phyloP scores from a whole-genome alignment of 768 basidiomycete genomes.

The Leccinum olivaceopallidum region DNA sequence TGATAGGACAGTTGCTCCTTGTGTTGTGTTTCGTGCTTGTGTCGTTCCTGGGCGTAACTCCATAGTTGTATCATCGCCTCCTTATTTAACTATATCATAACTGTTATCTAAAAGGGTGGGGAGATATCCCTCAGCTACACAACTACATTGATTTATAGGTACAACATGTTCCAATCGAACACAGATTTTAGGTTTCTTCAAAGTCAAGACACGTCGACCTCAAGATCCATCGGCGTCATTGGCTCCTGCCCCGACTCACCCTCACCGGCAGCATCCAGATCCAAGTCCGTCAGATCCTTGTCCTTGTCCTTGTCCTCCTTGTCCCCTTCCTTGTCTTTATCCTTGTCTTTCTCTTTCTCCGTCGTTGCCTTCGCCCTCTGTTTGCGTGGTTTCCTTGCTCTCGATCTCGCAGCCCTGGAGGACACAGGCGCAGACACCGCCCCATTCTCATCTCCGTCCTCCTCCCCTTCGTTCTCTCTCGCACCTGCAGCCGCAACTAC shows the following conservation, averaged over 20 bases:
- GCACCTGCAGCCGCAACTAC: slow-evolving; percentile 9
- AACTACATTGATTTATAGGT: not conserved
- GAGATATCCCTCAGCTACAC: slow-evolving; percentile 2
- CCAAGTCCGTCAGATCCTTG: slow-evolving; percentile 34
- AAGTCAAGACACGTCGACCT: slow-evolving; percentile 42
- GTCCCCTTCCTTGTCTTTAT: slow-evolving; percentile 17
- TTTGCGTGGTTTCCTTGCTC: slow-evolving; percentile 30
- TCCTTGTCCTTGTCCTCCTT: slow-evolving; percentile 9
- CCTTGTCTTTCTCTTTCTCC: slow-evolving; percentile 31
- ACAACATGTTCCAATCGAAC: not conserved
- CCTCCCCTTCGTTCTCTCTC: slow-evolving; percentile 37
- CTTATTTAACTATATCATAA: not conserved
- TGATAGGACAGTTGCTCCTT: slow-evolving; percentile 78
- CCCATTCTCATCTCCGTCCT: slow-evolving; percentile 37
- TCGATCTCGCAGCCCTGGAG: slow-evolving; percentile 34
- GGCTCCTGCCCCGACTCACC: slow-evolving; percentile 36
- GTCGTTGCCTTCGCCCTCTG: slow-evolving; percentile 18
- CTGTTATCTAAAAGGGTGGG: not conserved
- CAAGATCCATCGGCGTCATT: slow-evolving; percentile 38
- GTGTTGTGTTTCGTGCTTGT: slow-evolving; percentile 75
- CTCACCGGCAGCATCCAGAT: slow-evolving; percentile 28
- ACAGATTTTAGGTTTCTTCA: slow-evolving; percentile 30
- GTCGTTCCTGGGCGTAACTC: slow-evolving; percentile 38
- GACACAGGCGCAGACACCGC: slow-evolving; percentile 12
- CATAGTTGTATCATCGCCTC: slow-evolving; percentile 7